These are phyloP conservation scores for Eimeria acervulina DNA, from an alignment of 169 alveolate species.

Conservation along the genomic window DNA sequence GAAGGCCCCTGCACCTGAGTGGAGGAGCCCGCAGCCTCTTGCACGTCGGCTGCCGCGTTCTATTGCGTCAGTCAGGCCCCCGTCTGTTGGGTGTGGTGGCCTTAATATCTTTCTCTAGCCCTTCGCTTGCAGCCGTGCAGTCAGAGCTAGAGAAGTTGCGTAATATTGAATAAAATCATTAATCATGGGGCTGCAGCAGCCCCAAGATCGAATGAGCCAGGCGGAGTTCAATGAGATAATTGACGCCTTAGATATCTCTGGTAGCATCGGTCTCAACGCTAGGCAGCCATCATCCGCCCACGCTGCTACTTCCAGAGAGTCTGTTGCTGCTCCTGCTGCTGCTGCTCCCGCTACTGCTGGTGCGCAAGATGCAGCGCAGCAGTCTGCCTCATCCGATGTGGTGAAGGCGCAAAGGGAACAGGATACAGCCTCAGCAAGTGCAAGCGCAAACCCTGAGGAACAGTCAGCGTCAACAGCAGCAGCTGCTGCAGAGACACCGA, in stretches of 20 bases:
- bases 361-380: background rate
- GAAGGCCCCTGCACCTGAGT: background rate
- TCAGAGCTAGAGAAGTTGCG: background rate
- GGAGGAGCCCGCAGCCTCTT: no score
- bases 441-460: background rate
- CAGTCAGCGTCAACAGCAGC: background rate
- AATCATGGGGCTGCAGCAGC: slow-evolving; percentile 41
- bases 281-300: slow-evolving; percentile 14
- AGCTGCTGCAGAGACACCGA: background rate
- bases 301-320: background rate
- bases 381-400: background rate
- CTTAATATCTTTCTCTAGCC: background rate
- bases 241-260: slow-evolving; percentile 27
- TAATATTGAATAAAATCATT: background rate
- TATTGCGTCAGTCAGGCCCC: background rate
- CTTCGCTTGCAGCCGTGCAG: background rate
- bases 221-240: slow-evolving; percentile 13
- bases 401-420: background rate
- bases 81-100: background rate
- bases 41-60: slow-evolving; percentile 1
- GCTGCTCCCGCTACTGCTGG: background rate
- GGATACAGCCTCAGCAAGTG: background rate
- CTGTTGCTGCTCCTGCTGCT: slow-evolving; percentile 38
- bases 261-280: slow-evolving; percentile 46
- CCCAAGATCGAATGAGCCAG: slow-evolving; percentile 7